phyloP scores from a whole-genome alignment of 208 protist species.

The Angomonas deanei region DNA sequence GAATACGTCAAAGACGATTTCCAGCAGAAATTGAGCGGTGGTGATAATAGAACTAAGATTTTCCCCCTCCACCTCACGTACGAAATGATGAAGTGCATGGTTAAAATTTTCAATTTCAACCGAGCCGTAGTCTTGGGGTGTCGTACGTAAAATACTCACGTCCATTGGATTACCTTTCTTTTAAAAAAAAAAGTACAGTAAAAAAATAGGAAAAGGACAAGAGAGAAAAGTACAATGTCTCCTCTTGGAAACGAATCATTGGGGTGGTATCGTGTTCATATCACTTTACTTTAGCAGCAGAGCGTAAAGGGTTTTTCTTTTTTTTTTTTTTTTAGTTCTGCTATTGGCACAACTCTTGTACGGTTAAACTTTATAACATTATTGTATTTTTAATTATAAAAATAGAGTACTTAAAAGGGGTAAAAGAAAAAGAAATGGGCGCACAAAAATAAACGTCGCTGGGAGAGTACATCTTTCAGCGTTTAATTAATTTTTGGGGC shows the following conservation, averaged over 20 bases:
- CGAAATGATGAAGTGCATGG: not conserved
- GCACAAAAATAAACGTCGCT: not conserved
- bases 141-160: not conserved
- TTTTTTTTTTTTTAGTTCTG: slow-evolving; percentile 1
- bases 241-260: too few species aligned
- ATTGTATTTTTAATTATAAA: not conserved
- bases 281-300: too few species aligned
- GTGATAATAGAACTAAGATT: not conserved
- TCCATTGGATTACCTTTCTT: not conserved
- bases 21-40: not conserved
- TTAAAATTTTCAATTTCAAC: slow-evolving; percentile 1
- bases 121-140: not conserved
- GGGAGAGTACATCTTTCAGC: too few species aligned
- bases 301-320: too few species aligned
- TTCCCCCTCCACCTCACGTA: not conserved
- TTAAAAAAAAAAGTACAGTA: slow-evolving; percentile 6
- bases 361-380: not conserved
- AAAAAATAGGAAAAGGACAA: slow-evolving; percentile 1
- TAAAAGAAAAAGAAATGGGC: not conserved
- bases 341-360: not conserved
- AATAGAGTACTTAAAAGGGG: not conserved
- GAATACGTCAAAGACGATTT: not conserved
- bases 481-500: too few species aligned
- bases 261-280: too few species aligned
- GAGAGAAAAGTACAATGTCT: not conserved